Evolutionary conservation across 2,329 filamentous ascomycete genomes (phyloP), one percentile per base, ranked within the genome.

Genomic region (Aspergillus sergii): DNA sequence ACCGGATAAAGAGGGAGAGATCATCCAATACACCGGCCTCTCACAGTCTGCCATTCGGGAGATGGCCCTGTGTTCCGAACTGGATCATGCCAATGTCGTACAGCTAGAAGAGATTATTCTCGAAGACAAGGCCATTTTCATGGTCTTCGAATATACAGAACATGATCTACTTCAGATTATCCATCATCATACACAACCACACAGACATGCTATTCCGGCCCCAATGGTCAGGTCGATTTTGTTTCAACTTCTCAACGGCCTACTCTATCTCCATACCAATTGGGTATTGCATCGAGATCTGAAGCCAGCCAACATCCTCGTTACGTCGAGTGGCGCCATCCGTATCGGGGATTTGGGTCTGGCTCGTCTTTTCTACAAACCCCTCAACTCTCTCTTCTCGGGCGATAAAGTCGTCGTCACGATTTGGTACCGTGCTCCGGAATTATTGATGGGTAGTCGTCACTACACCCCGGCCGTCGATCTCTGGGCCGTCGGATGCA

Each of bases 391-490:
- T 0, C 86, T 99, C 1, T 99, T 95, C 78, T 91, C 88, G 21
- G 95, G 95, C 58, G 95, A 99, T 71, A 99, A 99, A 76, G 95
- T 99, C 2, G 95, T 99, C 58, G 95, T 99, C 16, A 99, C 95
- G 0, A 99, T 99, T 66, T 99, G 95, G 95, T 99, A 99, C 73
- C 92, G 95, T 26, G 95, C 95, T 0, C 95, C 95, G 0, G 95
- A 99, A 78, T 85, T 99, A 4, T 87, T 99, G 1, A 87, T 99
- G 3, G 95, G 95, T 2, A 93, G 90, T 57, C 87, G 92, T n/a
- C 95, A 99, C 78, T 99, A 99, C 80, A 98, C 95, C 0, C 94
- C 95, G 0, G 94, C 95, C 26, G 93, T 99, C 68, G 95, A 99
- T 77, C 89, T 98, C 78, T 99, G 95, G 95, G 95, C 95, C 3